Percentiles rank a stretch among this genome's conserved stretches.
phyloP scores from a whole-genome alignment of 2,329 filamentous ascomycete genomes.

The Xylariaceae sp. region DNA sequence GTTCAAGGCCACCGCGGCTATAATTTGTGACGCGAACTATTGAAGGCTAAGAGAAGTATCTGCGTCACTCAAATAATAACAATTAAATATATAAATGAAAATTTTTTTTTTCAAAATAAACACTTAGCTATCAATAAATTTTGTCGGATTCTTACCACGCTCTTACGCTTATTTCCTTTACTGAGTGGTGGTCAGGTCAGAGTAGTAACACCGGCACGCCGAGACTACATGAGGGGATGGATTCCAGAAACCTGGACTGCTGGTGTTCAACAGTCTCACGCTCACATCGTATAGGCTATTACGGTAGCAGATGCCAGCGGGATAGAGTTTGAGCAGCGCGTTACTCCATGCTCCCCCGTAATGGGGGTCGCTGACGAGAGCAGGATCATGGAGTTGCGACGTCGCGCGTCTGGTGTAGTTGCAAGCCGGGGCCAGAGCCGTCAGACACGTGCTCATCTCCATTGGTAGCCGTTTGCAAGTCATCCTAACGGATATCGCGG shows the following conservation, averaged over 20 bases:
- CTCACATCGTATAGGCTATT: neutral
- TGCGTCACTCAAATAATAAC: neutral
- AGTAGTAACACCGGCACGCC: slow-evolving; percentile 10
- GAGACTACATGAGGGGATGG: slow-evolving; percentile 14
- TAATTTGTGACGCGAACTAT: neutral
- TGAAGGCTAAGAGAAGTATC: neutral
- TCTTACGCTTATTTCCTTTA: neutral
- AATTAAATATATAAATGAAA: neutral
- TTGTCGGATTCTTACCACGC: neutral
- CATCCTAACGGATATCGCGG: slow-evolving; percentile 18
- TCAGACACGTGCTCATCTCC: slow-evolving; percentile 15
- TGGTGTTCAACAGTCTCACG: slow-evolving; percentile 6
- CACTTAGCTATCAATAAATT: neutral
- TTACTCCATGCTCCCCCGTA: neutral
- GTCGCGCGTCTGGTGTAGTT: slow-evolving; percentile 2
- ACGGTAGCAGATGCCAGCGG: neutral
- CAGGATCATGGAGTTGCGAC: neutral
- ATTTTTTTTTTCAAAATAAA: no score
- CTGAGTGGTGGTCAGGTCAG: slow-evolving; percentile 12
- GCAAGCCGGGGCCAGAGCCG: neutral
- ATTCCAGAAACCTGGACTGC: neutral
- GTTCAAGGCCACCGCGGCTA: no score
- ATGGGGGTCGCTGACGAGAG: slow-evolving; percentile 20
- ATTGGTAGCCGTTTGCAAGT: slow-evolving; percentile 21
- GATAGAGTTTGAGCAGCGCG: neutral